Percentiles rank a stretch among this genome's conserved stretches.
Conservation (phyloP, 169 alveolate species). For the Besnoitia besnoiti region DNA sequence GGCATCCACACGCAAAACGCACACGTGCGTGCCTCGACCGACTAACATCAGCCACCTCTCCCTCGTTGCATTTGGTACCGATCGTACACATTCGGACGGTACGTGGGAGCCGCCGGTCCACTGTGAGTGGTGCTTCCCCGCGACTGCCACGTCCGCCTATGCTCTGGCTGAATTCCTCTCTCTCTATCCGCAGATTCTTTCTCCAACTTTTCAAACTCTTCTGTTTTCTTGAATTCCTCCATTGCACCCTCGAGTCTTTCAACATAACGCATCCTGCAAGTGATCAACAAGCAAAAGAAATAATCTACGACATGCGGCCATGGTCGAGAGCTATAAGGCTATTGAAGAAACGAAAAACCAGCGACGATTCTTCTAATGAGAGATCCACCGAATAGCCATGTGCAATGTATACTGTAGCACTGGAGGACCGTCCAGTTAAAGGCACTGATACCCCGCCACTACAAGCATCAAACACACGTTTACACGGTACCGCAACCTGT, state of each 20-base stretch:
- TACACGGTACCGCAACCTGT: too few relatives aligned
- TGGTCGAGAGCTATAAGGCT: background rate
- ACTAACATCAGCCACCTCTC: background rate
- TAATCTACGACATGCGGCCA: background rate
- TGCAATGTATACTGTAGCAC: background rate
- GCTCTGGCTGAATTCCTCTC: constrained; percentile 18
- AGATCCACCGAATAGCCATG: background rate
- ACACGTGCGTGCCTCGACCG: background rate
- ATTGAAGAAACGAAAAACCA: background rate
- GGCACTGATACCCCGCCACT: too few relatives aligned
- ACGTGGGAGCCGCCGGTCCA: background rate
- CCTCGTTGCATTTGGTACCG: background rate
- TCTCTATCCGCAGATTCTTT: background rate
- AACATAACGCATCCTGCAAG: background rate
- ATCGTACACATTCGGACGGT: background rate
- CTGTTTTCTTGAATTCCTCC: constrained; percentile 15
- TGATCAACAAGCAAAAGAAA: background rate
- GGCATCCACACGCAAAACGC: too few relatives aligned
- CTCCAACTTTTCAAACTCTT: background rate
- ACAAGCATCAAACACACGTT: too few relatives aligned
- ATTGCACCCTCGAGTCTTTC: background rate
- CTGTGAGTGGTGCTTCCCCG: background rate
- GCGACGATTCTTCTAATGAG: background rate
- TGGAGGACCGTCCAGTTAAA: background rate
- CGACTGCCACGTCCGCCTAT: background rate